These are phyloP conservation scores for Globisporangium acanthophoron DNA, from an alignment of 352 stramenopile species.

Conservation along the genomic window DNA sequence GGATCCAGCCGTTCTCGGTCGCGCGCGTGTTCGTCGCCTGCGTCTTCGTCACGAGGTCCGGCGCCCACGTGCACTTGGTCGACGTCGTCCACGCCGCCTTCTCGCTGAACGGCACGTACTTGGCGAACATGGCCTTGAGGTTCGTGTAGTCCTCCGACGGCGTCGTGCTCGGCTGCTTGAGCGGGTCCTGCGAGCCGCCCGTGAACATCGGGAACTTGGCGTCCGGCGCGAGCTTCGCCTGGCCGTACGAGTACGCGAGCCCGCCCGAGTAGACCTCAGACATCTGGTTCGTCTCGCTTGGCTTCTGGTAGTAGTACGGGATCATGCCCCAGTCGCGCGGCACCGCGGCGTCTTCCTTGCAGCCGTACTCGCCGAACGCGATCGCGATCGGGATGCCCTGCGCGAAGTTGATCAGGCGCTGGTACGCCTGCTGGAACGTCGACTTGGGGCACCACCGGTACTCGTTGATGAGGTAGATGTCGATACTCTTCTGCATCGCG, in stretches of 20 bases:
- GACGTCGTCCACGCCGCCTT: conserved; percentile 43
- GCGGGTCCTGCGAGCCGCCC: conserved; percentile 41
- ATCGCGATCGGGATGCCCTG: conserved; percentile 79
- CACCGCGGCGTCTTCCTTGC: conserved; percentile 40
- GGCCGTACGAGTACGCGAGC: conserved; percentile 80
- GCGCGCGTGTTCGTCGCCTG: conserved; percentile 52
- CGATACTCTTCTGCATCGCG: conserved; percentile 77
- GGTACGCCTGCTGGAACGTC: conserved; percentile 65
- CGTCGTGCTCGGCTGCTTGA: conserved; percentile 54
- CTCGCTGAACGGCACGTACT: conserved; percentile 40
- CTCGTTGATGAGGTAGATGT: conserved; percentile 88
- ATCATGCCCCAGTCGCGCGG: conserved; percentile 72
- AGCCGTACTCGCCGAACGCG: conserved; percentile 80
- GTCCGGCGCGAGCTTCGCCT: conserved; percentile 65
- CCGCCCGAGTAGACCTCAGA: conserved; percentile 78
- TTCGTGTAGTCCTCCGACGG: conserved; percentile 65
- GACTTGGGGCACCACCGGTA: conserved; percentile 80
- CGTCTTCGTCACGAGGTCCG: conserved; percentile 46
- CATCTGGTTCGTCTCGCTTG: conserved; percentile 58
- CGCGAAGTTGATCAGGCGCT: conserved; percentile 63
- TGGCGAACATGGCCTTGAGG: conserved; percentile 61
- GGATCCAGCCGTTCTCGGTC: conserved; percentile 54
- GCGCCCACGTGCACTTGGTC: conserved; percentile 63
- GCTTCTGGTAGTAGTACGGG: conserved; percentile 72
- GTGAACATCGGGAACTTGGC: conserved; percentile 22